Evolutionary conservation across 78 protist species (phyloP).

Genomic region (Tieghemostelium lacteum): DNA sequence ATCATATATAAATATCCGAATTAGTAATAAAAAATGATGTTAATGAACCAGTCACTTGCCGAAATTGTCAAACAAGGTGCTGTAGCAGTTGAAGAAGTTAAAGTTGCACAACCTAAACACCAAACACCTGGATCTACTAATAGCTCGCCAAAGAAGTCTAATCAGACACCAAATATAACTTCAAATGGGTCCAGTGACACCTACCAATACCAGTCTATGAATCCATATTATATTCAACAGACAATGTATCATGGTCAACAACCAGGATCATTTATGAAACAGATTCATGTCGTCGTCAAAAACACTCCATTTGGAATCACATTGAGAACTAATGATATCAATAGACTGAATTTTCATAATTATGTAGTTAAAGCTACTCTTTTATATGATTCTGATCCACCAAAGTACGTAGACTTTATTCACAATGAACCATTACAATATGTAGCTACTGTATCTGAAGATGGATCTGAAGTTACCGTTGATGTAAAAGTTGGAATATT

Average conservation of each 20-base stretch:
- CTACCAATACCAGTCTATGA: too few species aligned
- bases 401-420: slow-evolving; percentile 66
- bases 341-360: slow-evolving; percentile 41
- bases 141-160: neutral
- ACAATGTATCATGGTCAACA: slow-evolving; percentile 17
- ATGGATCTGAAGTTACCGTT: slow-evolving; percentile 45
- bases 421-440: slow-evolving; percentile 70
- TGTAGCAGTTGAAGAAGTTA: slow-evolving; percentile 59
- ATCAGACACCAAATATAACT: neutral
- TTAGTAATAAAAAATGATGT: neutral
- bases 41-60: slow-evolving; percentile 13
- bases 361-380: slow-evolving; percentile 54
- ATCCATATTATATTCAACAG: slow-evolving; percentile 34
- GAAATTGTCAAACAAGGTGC: slow-evolving; percentile 73
- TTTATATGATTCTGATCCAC: slow-evolving; percentile 73
- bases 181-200: too few species aligned
- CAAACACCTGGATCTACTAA: neutral
- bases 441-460: slow-evolving; percentile 57
- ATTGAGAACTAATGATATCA: slow-evolving; percentile 28
- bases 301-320: slow-evolving; percentile 62
- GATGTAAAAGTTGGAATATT: slow-evolving; percentile 52
- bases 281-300: slow-evolving; percentile 77
- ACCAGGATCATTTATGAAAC: slow-evolving; percentile 36
- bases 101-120: slow-evolving; percentile 25
- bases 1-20: too few species aligned